phyloP scores from a whole-genome alignment of 805 yeast species.

The Wickerhamiella sorbophila region DNA sequence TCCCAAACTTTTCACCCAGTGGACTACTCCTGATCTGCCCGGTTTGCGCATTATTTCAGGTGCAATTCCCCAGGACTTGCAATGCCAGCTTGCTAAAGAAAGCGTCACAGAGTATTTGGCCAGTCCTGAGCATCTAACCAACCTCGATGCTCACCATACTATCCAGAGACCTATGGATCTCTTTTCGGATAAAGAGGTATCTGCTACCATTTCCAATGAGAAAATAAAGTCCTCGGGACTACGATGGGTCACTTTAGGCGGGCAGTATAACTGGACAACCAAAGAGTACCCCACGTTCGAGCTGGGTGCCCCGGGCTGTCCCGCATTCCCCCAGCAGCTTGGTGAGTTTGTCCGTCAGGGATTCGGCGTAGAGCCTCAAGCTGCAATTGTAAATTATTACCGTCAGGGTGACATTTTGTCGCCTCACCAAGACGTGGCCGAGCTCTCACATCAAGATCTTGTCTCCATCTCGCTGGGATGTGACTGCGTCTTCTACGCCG shows the following conservation, averaged over 20 bases:
- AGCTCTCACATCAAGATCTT: slow-evolving; percentile 24
- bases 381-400: slow-evolving; percentile 31
- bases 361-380: slow-evolving; percentile 25
- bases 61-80: slow-evolving; percentile 18
- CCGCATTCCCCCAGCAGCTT: slow-evolving; percentile 21
- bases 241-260: slow-evolving; percentile 36
- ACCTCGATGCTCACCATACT: slow-evolving; percentile 24
- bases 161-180: slow-evolving; percentile 23
- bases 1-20: slow-evolving; percentile 1
- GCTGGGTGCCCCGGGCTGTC: slow-evolving; percentile 22
- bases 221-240: slow-evolving; percentile 20
- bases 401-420: slow-evolving; percentile 31
- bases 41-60: slow-evolving; percentile 24
- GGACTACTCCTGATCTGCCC: slow-evolving; percentile 22
- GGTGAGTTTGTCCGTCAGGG: slow-evolving; percentile 14
- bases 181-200: slow-evolving; percentile 10
- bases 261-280: slow-evolving; percentile 33
- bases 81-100: slow-evolving; percentile 21
- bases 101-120: slow-evolving; percentile 24
- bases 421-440: slow-evolving; percentile 33
- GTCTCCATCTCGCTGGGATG: slow-evolving; percentile 30
- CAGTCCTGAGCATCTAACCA: slow-evolving; percentile 24
- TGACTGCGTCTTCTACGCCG: slow-evolving; percentile 28
- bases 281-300: slow-evolving; percentile 29
- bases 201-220: slow-evolving; percentile 6